Evolutionary conservation across 345 rosid species (phyloP), one percentile per base, ranked within the genome.

Genomic region (Pugionium cornutum): DNA sequence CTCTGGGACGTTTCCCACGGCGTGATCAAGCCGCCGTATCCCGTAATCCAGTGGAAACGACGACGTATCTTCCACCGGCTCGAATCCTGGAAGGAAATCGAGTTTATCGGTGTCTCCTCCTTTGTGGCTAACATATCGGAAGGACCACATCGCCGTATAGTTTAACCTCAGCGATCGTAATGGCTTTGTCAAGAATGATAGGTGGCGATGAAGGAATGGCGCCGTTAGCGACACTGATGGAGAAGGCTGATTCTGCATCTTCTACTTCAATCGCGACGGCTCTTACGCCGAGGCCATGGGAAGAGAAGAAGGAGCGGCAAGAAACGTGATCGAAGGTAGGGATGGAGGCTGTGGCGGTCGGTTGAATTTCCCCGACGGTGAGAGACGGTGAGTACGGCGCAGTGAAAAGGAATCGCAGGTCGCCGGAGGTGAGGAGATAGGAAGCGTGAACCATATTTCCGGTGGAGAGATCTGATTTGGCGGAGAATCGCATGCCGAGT

Each of bases 401-500:
- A 0, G 95, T 84, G 81, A 91, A 89, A 66, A 89, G 86, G 70
- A 89, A 92, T 54, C 80, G 61, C 29, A 92, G 84, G 67, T 86
- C 83, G 42, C 95, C 95, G 58, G 98, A 92, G 72, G 89, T 87
- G 33, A 81, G 77, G 47, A 89, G 87, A 67, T 89, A 89, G 9
- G 96, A 92, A 5, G 97, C 96, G 55, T 92, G 98, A 32, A 81
- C 77, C 42, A 53, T 49, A 77, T 92, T 92, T 0, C 97, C 98
- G 36, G 98, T 89, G 76, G 97, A 92, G 44, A 92, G 90, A 64
- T 92, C 98, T 4, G 98, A 92, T 72, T 89, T 92, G 27, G 88
- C 91, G 55, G 82, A 54, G 66, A 92, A 39, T 2, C 81, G 82
- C 98, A 89, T 89, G 35, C 97, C 98, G 31, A 92, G 88, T 2